These are phyloP conservation scores for Leucosporidium creatinivorum DNA, from an alignment of 768 basidiomycete genomes.

Conservation along the genomic window DNA sequence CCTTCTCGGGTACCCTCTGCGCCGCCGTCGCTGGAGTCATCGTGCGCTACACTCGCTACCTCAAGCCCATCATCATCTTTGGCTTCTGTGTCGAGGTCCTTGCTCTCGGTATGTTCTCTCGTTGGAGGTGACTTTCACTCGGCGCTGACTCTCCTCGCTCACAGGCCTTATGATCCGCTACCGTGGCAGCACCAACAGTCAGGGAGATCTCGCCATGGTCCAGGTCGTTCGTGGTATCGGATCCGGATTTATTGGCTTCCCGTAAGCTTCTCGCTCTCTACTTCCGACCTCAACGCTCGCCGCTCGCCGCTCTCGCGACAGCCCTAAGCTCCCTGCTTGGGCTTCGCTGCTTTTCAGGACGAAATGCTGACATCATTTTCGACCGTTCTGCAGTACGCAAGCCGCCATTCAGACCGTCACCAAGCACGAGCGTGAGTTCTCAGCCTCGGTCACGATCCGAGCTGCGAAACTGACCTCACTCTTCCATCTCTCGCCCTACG, in stretches of 20 bases:
- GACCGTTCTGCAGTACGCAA: conserved; percentile 14
- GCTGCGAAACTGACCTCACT: neutral
- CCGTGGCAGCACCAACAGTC: conserved; percentile 31
- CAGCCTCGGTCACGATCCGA: neutral
- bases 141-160: neutral
- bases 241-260: conserved; percentile 38
- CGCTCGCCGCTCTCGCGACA: too few species aligned
- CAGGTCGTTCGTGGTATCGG: conserved; percentile 37
- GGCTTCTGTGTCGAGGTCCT: conserved; percentile 34
- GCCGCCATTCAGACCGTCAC: conserved; percentile 31
- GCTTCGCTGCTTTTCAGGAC: too few species aligned
- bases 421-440: conserved; percentile 24
- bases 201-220: conserved; percentile 38
- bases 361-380: too few species aligned
- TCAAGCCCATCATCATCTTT: conserved; percentile 41
- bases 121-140: too few species aligned
- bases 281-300: too few species aligned
- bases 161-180: conserved; percentile 41
- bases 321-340: too few species aligned
- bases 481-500: neutral
- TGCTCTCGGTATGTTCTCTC: neutral
- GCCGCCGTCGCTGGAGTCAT: conserved; percentile 22
- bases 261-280: conserved; percentile 5
- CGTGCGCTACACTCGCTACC: conserved; percentile 34
- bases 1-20: conserved; percentile 14